phyloP scores from a whole-genome alignment of 2,329 filamentous ascomycete species.

The Neofusicoccum kwambonambiense region DNA sequence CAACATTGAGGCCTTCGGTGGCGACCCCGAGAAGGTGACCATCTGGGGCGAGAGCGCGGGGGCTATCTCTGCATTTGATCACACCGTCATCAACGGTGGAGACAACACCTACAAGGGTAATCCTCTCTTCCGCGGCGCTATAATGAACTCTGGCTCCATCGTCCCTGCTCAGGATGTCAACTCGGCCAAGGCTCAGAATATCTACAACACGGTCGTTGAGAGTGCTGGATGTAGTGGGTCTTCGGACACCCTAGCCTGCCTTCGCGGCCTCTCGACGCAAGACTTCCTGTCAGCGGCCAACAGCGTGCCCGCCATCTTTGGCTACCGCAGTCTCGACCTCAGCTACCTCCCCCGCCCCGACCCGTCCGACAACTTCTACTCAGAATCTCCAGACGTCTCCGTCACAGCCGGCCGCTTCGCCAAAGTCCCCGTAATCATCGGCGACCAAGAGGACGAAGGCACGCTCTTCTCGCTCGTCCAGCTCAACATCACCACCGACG shows the following conservation, averaged over 20 bases:
- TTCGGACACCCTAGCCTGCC: constrained; percentile 47
- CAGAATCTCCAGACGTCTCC: constrained; percentile 62
- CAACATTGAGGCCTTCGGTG: constrained; percentile 46
- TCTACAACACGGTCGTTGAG: constrained; percentile 53
- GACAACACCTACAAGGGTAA: constrained; percentile 73
- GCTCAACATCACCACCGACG: constrained; percentile 62
- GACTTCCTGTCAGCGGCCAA: constrained; percentile 62
- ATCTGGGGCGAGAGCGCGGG: constrained; percentile 42
- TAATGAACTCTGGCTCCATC: constrained; percentile 59
- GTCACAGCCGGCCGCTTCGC: constrained; percentile 50
- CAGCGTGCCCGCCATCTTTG: constrained; percentile 66
- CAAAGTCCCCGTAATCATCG: constrained; percentile 63
- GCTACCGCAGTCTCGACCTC: constrained; percentile 67
- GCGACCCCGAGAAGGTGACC: constrained; percentile 35
- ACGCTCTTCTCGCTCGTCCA: constrained; percentile 72
- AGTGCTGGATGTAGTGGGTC: constrained; percentile 46
- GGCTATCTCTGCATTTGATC: constrained; percentile 70
- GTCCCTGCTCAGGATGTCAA: constrained; percentile 57
- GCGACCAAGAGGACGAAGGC: constrained; percentile 78
- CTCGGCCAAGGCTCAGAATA: constrained; percentile 61
- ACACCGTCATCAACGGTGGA: constrained; percentile 72
- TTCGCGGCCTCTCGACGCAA: constrained; percentile 47
- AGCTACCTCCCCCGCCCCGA: constrained; percentile 76
- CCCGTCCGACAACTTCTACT: constrained; percentile 53
- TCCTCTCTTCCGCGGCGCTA: constrained; percentile 70